Evolutionary conservation across 176 grass and related monocot genomes (phyloP), one percentile per base, ranked within the genome.

Genomic region (Chloris gayana): DNA sequence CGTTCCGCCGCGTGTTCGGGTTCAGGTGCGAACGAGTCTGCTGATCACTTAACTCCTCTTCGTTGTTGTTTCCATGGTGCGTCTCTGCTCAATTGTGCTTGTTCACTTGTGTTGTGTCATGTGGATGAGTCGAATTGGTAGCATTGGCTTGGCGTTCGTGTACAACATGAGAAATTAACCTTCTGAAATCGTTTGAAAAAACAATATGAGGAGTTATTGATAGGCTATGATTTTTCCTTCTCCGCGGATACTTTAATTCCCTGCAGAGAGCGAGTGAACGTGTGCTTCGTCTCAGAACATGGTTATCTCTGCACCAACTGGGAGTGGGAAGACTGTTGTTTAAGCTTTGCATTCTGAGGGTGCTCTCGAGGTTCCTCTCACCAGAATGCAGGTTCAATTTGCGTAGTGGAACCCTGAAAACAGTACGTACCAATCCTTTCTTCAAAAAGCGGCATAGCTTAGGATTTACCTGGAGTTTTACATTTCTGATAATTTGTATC

Each of bases 231-330:
- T 10, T 64, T 80, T 80, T 59, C 34, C 63, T 68, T 76, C n/a
- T n/a, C 53, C 65, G 57, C 80, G 94, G 95, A 82, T 98, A 93
- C 75, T 98, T 98, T 77, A 98, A 98, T 77, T 98, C 95, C 70
- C 76, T 94, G 88, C 95, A 98, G 74, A n/a, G n/a, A 93, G 95
- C 54, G 95, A 98, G 71, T 98, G 95, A 62, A 86, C 31, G 81
- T 73, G 27, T 94, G 95, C 59, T 98, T 91, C 67, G 76, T 87
- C 77, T 93, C 92, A 30, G 92, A 98, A 90, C 86, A 98, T 98
- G 90, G 92, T 98, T 61, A 91, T 98, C 82, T 98, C 95, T 12
- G 95, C 95, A 18, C 95, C 95, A 46, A 98, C 95, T 76, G 95
- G 92, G 53, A 98, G 95, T 53, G 95, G 95, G 17, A 98, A 98